These are phyloP conservation scores for Stemphylium lycopersici DNA, from an alignment of 2,329 filamentous ascomycete species.

Conservation along the genomic window DNA sequence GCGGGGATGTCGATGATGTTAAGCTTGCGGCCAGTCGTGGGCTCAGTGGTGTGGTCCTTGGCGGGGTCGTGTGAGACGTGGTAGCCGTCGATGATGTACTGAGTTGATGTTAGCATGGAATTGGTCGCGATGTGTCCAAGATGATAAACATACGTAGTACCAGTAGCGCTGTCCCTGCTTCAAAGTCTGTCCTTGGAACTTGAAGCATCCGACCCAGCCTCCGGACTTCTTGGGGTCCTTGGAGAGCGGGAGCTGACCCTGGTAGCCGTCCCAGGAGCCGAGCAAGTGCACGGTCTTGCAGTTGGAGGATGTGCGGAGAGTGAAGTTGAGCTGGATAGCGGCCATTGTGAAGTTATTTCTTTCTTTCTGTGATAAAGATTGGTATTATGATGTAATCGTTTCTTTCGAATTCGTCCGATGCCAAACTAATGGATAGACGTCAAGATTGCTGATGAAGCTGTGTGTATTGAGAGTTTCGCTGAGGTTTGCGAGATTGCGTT, in stretches of 20 bases:
- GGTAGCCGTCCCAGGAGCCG: slow-evolving; percentile 98
- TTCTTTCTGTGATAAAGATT: slow-evolving; percentile 29
- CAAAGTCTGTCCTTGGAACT: slow-evolving; percentile 86
- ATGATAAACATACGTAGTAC: slow-evolving; percentile 76
- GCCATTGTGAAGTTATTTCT: slow-evolving; percentile 66
- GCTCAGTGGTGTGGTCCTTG: slow-evolving; percentile 86
- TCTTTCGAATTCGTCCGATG: slow-evolving; percentile 38
- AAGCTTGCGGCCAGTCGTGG: slow-evolving; percentile 93
- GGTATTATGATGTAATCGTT: slow-evolving; percentile 34
- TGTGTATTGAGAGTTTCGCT: slow-evolving; percentile 28
- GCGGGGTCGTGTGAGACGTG: slow-evolving; percentile 96
- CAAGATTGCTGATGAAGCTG: slow-evolving; percentile 44
- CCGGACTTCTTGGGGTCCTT: slow-evolving; percentile 89
- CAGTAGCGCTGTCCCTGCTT: slow-evolving; percentile 93
- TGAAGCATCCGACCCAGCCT: slow-evolving; percentile 95
- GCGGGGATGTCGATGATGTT: slow-evolving; percentile 93
- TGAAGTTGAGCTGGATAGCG: slow-evolving; percentile 91
- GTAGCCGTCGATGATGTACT: slow-evolving; percentile 98
- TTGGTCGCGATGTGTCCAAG: background rate
- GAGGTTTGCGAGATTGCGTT: slow-evolving; percentile 41
- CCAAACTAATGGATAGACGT: slow-evolving; percentile 49
- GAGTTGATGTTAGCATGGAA: slow-evolving; percentile 25
- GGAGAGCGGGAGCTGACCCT: slow-evolving; percentile 90
- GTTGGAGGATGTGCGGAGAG: slow-evolving; percentile 91
- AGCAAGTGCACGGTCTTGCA: slow-evolving; percentile 98